phyloP scores from a whole-genome alignment of 176 grass and related monocot species.

The Bromus sterilis region DNA sequence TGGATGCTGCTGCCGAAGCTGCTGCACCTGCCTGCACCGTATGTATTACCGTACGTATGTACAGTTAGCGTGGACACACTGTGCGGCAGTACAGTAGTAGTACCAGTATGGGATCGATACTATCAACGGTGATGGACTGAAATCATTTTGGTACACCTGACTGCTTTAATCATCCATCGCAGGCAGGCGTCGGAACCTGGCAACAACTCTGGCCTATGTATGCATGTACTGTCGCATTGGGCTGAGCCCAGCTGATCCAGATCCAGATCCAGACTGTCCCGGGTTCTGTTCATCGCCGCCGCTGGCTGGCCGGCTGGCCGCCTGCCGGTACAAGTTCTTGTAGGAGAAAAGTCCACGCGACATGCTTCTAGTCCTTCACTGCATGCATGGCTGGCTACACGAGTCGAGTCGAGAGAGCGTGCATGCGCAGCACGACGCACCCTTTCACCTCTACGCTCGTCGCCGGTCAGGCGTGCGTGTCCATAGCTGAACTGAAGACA shows the following conservation, averaged over 20 bases:
- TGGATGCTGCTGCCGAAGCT: not conserved
- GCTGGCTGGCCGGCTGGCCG: not conserved
- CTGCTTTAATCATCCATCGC: not conserved
- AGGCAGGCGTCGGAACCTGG: not conserved
- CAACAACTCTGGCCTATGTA: not conserved
- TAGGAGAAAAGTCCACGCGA: not conserved
- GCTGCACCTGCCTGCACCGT: not conserved
- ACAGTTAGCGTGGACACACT: not conserved
- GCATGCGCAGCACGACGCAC: too few species aligned
- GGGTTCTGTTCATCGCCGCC: not conserved
- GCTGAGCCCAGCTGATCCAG: not conserved
- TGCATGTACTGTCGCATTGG: not conserved
- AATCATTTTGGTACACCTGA: not conserved
- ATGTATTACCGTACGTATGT: not conserved
- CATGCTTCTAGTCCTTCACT: too few species aligned
- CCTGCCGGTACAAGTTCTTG: not conserved
- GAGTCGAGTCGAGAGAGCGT: not conserved
- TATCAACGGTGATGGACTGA: not conserved
- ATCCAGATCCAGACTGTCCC: too few species aligned
- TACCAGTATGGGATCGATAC: not conserved
- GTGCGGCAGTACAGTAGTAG: too few species aligned
- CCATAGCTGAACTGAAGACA: not conserved
- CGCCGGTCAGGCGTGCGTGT: too few species aligned
- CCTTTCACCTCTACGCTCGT: too few species aligned
- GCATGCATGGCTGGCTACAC: not conserved